A percentile compares a stretch with the other conserved stretches of the same genome.
These are phyloP conservation scores for Asterophora parasitica DNA, from an alignment of 768 basidiomycete species.

Conservation along the genomic window DNA sequence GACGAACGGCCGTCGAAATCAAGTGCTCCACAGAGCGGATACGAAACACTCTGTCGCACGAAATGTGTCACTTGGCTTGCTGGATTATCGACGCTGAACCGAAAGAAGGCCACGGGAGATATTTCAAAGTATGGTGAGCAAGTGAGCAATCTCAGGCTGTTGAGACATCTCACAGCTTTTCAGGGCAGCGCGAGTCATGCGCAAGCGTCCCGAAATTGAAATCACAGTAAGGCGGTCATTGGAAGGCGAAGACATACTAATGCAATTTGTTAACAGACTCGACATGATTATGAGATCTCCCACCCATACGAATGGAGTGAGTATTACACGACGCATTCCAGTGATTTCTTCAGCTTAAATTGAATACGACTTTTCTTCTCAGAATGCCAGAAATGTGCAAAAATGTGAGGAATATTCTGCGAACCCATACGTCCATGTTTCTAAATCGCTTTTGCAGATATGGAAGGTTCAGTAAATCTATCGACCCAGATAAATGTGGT, in stretches of 20 bases:
- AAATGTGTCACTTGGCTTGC: conserved; percentile 88
- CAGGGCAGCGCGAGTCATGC: conserved; percentile 73
- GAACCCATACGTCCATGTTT: not conserved
- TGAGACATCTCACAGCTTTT: not conserved
- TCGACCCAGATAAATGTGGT: conserved; percentile 61
- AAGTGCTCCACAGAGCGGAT: conserved; percentile 56
- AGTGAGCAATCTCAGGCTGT: not conserved
- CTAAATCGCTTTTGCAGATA: conserved; percentile 39
- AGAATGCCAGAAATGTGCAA: conserved; percentile 64
- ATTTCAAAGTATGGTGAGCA: conserved; percentile 71
- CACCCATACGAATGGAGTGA: conserved; percentile 73
- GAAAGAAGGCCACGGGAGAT: conserved; percentile 67
- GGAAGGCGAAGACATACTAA: not conserved
- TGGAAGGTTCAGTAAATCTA: conserved; percentile 71
- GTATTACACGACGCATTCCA: conserved; percentile 21
- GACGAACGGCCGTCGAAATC: not conserved
- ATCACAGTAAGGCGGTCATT: conserved; percentile 47
- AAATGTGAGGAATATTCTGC: conserved; percentile 42
- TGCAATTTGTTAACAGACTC: conserved; percentile 41
- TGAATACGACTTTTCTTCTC: conserved; percentile 6
- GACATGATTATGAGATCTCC: conserved; percentile 70
- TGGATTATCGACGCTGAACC: conserved; percentile 75
- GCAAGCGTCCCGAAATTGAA: conserved; percentile 60
- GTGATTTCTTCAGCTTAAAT: not conserved
- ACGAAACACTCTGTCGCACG: conserved; percentile 78